These are phyloP conservation scores for Fusarium virguliforme DNA, from an alignment of 2,329 filamentous ascomycete species.

Conservation along the genomic window DNA sequence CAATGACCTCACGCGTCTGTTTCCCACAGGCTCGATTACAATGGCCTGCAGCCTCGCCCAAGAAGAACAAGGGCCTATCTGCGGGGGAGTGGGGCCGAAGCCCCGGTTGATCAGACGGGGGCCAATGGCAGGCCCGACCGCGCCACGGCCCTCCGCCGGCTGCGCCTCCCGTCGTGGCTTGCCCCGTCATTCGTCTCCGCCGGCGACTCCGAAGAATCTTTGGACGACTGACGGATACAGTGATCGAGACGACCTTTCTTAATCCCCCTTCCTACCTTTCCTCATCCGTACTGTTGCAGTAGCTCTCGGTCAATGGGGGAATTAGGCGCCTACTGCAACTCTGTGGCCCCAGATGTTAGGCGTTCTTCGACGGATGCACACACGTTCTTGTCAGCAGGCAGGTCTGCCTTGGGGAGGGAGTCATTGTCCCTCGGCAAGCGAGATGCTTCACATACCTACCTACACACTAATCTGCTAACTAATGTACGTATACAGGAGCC, in stretches of 20 bases:
- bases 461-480: no score
- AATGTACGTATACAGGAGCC: conserved; percentile 10
- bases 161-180: conserved; percentile 55
- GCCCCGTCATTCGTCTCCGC: conserved; percentile 47
- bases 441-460: conserved; percentile 20
- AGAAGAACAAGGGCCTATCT: conserved; percentile 17
- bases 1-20: conserved; percentile 44
- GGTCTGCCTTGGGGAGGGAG: conserved; percentile 40
- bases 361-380: conserved; percentile 30
- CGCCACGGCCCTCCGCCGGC: conserved; percentile 48
- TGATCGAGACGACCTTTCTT: conserved; percentile 43
- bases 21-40: conserved; percentile 24
- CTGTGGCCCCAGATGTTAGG: conserved; percentile 28
- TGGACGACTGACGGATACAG: conserved; percentile 34
- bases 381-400: conserved; percentile 29
- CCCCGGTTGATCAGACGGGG: conserved; percentile 33
- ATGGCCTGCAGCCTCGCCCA: conserved; percentile 42
- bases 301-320: conserved; percentile 31
- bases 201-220: conserved; percentile 46
- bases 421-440: conserved; percentile 19
- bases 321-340: conserved; percentile 20
- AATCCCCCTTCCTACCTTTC: conserved; percentile 16
- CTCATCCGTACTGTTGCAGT: conserved; percentile 49
- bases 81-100: conserved; percentile 34
- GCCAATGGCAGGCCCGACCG: conserved; percentile 44